Conservation (phyloP, 148 eudicot genomes). For the Rhododendron mucronatum region DNA sequence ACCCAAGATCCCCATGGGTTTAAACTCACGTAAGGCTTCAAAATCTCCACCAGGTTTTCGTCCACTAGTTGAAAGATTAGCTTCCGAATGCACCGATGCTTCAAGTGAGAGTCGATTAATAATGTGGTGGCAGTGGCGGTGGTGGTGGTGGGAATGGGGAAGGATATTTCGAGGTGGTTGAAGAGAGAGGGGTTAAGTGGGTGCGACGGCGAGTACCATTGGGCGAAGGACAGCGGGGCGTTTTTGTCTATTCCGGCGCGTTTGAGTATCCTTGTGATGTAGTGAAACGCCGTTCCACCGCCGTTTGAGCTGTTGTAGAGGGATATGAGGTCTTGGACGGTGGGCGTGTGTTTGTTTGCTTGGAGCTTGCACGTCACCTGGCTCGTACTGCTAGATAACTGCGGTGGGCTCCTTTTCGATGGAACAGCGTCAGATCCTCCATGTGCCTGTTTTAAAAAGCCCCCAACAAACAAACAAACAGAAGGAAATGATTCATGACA, state of each 20-base stretch:
- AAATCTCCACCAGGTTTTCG: constrained; percentile 48
- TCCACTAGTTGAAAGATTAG: constrained; percentile 59
- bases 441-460: constrained; percentile 12
- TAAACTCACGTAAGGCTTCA: constrained; percentile 30
- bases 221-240: constrained; percentile 43
- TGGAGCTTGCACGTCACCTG: constrained; percentile 24
- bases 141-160: not conserved
- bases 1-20: constrained; percentile 15
- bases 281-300: constrained; percentile 32
- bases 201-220: constrained; percentile 53
- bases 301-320: constrained; percentile 3
- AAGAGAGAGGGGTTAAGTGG: constrained; percentile 72
- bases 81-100: constrained; percentile 41
- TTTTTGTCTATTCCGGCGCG: constrained; percentile 46
- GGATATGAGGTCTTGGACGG: constrained; percentile 16
- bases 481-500: not conserved
- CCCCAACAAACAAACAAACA: not conserved
- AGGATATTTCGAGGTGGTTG: constrained; percentile 43
- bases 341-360: constrained; percentile 14
- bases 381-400: constrained; percentile 42
- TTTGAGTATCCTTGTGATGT: constrained; percentile 57
- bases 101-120: constrained; percentile 1
- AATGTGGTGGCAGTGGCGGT: not conserved
- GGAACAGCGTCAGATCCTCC: constrained; percentile 35
- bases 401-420: constrained; percentile 26